A percentile compares a stretch with the other conserved stretches of the same genome.
Evolutionary conservation across 2,329 filamentous ascomycete species (phyloP).

Genomic region (Claviceps fusiformis): DNA sequence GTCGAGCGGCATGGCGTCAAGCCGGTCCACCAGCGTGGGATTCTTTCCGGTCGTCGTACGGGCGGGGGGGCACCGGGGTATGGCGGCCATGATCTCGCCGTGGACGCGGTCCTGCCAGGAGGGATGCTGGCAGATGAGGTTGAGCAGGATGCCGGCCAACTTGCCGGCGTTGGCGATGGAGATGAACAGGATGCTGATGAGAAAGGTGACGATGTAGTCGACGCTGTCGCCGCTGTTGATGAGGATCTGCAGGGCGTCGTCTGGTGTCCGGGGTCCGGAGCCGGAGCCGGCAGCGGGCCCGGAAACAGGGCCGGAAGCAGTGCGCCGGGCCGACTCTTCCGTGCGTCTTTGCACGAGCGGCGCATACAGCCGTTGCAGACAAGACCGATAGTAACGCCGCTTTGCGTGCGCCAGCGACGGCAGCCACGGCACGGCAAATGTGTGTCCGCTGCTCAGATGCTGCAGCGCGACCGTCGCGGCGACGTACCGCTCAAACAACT

Average conservation of each 20-base stretch:
- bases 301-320: too few relatives aligned
- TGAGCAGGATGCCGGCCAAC: neutral
- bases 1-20: slow-evolving; percentile 5
- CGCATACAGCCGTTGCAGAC: neutral
- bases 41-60: too few relatives aligned
- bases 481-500: neutral
- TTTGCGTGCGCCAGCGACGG: neutral
- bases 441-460: neutral
- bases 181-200: neutral
- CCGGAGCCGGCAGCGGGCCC: too few relatives aligned
- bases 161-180: neutral
- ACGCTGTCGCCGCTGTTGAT: neutral
- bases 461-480: neutral
- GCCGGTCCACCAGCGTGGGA: slow-evolving; percentile 4
- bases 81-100: neutral
- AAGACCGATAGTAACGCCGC: neutral
- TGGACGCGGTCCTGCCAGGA: neutral
- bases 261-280: neutral
- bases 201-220: neutral
- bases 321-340: neutral
- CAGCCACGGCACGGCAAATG: neutral
- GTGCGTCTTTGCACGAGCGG: neutral
- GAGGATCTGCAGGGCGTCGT: neutral
- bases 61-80: neutral
- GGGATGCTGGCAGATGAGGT: neutral